A percentile compares a stretch with the other conserved stretches of the same genome.
These are phyloP conservation scores for Coffea canephora DNA, from an alignment of 257 asterid species.

Conservation along the genomic window DNA sequence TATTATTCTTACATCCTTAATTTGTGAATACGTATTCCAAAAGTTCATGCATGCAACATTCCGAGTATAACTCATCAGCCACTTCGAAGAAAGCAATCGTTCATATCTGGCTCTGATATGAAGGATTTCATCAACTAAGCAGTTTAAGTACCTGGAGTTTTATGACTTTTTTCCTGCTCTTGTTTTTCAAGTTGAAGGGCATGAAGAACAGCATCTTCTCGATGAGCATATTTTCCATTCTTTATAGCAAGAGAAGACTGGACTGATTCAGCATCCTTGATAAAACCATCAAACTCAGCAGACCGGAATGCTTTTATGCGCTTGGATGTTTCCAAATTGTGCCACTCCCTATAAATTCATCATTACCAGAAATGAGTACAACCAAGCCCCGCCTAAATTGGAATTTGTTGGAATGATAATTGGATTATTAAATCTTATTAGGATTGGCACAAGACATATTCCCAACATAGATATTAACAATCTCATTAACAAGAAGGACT, in stretches of 20 bases:
- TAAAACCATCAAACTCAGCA: conserved; percentile 34
- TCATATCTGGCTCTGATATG: background rate
- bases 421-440: background rate
- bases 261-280: conserved; percentile 24
- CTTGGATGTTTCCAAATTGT: conserved; percentile 31
- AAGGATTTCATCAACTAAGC: background rate
- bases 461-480: no score
- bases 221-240: conserved; percentile 18
- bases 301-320: conserved; percentile 33
- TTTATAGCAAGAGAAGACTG: conserved; percentile 1
- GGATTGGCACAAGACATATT: background rate
- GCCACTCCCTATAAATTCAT: conserved; percentile 40
- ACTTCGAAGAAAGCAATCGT: background rate
- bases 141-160: conserved; percentile 36
- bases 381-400: background rate
- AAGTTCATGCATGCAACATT: background rate
- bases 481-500: no score
- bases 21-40: no score
- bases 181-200: conserved; percentile 36
- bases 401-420: background rate
- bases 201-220: conserved; percentile 26
- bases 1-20: no score
- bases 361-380: background rate
- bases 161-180: conserved; percentile 24
- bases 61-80: background rate